Percentiles rank a stretch among this genome's conserved stretches.
Evolutionary conservation across 1,284 basidiomycete genomes (phyloP).

Genomic region (Malassezia psittaci): DNA sequence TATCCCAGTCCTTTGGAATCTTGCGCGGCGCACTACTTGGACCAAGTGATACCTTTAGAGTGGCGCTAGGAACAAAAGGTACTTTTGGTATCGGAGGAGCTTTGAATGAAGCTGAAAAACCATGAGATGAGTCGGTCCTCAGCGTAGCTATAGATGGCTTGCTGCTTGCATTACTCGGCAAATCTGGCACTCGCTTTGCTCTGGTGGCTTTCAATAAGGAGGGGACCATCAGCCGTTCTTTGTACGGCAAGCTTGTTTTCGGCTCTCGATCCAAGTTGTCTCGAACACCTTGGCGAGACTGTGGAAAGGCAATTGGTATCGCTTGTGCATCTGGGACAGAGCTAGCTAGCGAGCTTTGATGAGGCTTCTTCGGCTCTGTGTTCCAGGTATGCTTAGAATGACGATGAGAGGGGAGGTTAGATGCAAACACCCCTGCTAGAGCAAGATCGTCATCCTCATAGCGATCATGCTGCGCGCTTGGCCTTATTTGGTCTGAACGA

Average conservation of each 20-base stretch:
- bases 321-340: background rate
- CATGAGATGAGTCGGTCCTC: background rate
- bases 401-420: constrained; percentile 39
- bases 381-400: constrained; percentile 10
- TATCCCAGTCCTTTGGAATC: constrained; percentile 17
- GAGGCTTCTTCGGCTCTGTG: background rate
- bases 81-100: constrained; percentile 24
- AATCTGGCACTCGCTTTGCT: background rate
- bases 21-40: constrained; percentile 22
- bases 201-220: constrained; percentile 31
- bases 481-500: background rate
- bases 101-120: background rate
- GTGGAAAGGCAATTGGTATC: constrained; percentile 7
- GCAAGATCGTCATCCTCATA: constrained; percentile 19
- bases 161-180: background rate
- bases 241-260: constrained; percentile 44
- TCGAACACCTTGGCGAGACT: constrained; percentile 16
- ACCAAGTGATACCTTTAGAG: constrained; percentile 23
- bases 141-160: background rate
- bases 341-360: background rate
- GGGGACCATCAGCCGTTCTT: constrained; percentile 42
- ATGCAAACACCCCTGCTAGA: constrained; percentile 32
- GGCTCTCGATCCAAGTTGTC: constrained; percentile 38
- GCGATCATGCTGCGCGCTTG: background rate
- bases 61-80: constrained; percentile 25